Base-by-base conservation (phyloP, 2,329 filamentous ascomycete species). In the Penicillium sp. region DNA sequence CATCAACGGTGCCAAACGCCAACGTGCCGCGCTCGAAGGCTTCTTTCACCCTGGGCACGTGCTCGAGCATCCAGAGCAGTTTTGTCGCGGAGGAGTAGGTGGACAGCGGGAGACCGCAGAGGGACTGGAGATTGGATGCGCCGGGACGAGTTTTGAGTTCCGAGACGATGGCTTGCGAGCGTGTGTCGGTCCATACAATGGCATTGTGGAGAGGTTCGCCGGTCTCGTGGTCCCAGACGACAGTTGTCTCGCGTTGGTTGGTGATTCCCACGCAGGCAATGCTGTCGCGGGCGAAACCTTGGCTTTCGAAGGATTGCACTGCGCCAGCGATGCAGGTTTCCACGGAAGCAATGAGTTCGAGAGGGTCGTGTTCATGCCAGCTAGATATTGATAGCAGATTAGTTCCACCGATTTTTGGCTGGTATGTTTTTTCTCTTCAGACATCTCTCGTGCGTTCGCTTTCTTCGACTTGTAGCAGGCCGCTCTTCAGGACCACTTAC, bases 21-120 rank as follows among this genome's bases (percentile, higher is more conserved):
- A 96, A 80, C 2, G 87, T 86, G 16, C 90, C 87, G 58, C 87
- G 86, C 4, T 92, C 87, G 73, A 94, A 94, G 1, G 90, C 90
- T 52, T 88, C 80, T 67, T 84, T 84, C 42, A 96, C 91, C 38
- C 82, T 82, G 6, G 86, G 81, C n/a, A 88, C 83, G 69, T 96
- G 89, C 52, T 86, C 82, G 49, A 96, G 80, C 70, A 96, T 83
- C 92, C 93, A 97, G 43, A 91, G 77, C 6, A 97, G 83, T 65
- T 96, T 97, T 58, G 92, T 89, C 51, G 90, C 89, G 19, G 91
- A 94, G 0, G 92, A 92, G 74, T 96, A 96, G 38, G 92, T 96
- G 30, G 91, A 95, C 16, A 96, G 82, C 14, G 92, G 92, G 33
- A 96, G 84, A 48, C 93, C 93, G 72, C 90, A 94, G 37, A 90